Percentiles rank a stretch among this genome's conserved stretches.
phyloP scores from a whole-genome alignment of 441 rosid genomes.

The Brassica balearica region DNA sequence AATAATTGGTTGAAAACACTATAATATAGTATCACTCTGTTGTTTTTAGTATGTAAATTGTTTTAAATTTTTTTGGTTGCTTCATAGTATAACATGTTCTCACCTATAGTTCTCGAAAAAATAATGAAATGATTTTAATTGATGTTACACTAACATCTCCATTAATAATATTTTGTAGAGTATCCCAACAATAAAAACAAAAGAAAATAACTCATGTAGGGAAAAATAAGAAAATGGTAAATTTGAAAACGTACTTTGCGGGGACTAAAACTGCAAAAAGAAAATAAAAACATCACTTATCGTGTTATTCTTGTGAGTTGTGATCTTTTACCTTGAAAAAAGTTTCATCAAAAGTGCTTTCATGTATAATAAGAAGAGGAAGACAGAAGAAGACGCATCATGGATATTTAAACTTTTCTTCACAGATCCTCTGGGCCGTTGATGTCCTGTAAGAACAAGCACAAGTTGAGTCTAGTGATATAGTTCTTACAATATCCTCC shows the following conservation, averaged over 20 bases:
- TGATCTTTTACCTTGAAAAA: background rate
- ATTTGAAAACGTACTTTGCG: slow-evolving; percentile 15
- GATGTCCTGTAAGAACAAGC: slow-evolving; percentile 50
- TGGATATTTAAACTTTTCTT: slow-evolving; percentile 3
- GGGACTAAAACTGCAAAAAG: background rate
- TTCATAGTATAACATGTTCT: background rate
- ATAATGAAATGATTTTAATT: background rate
- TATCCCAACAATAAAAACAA: background rate
- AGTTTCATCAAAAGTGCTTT: slow-evolving; percentile 1
- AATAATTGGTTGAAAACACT: background rate
- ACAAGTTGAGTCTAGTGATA: background rate
- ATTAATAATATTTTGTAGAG: background rate
- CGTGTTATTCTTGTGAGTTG: slow-evolving; percentile 29
- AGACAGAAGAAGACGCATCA: slow-evolving; percentile 19
- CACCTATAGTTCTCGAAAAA: background rate
- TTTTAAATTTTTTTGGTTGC: background rate
- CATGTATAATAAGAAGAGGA: background rate
- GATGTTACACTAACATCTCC: background rate
- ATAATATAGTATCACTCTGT: no score
- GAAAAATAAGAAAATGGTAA: background rate
- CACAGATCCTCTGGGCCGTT: slow-evolving; percentile 66
- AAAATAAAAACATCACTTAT: background rate
- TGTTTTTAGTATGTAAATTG: background rate
- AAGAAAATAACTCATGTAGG: background rate
- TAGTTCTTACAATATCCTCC: background rate